phyloP scores from a whole-genome alignment of 75 land plant genomes.

The Cryptomeria japonica region DNA sequence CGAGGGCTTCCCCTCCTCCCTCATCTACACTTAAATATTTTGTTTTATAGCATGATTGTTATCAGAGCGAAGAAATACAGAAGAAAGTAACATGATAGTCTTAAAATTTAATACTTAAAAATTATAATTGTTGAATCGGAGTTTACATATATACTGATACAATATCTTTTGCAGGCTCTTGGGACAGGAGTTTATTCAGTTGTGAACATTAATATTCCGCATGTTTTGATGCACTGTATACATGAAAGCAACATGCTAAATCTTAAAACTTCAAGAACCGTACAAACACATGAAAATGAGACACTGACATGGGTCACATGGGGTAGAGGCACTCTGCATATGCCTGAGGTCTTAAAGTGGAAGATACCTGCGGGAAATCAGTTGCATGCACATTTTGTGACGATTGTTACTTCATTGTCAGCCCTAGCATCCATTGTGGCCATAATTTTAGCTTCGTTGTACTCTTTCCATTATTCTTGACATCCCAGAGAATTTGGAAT shows the following conservation, averaged over 20 bases:
- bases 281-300: neutral
- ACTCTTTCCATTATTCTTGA: neutral
- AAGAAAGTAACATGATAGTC: neutral
- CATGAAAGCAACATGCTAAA: neutral
- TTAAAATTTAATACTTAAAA: neutral
- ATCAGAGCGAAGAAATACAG: neutral
- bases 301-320: slow-evolving; percentile 1
- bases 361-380: slow-evolving; percentile 7
- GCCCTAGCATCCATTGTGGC: neutral
- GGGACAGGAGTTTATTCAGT: slow-evolving; percentile 3
- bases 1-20: neutral
- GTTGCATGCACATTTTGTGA: slow-evolving; percentile 5
- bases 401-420: slow-evolving; percentile 4
- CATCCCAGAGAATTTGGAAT: neutral
- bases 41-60: neutral
- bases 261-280: neutral
- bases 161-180: slow-evolving; percentile 5
- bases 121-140: neutral
- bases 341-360: neutral
- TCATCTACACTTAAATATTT: neutral
- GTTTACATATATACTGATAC: neutral
- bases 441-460: slow-evolving; percentile 2
- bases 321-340: neutral
- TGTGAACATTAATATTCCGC: slow-evolving; percentile 7
- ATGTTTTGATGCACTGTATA: neutral